Evolutionary conservation across 2,329 filamentous ascomycete genomes (phyloP), one percentile per base, ranked within the genome.

Genomic region (Coniella lustricola): DNA sequence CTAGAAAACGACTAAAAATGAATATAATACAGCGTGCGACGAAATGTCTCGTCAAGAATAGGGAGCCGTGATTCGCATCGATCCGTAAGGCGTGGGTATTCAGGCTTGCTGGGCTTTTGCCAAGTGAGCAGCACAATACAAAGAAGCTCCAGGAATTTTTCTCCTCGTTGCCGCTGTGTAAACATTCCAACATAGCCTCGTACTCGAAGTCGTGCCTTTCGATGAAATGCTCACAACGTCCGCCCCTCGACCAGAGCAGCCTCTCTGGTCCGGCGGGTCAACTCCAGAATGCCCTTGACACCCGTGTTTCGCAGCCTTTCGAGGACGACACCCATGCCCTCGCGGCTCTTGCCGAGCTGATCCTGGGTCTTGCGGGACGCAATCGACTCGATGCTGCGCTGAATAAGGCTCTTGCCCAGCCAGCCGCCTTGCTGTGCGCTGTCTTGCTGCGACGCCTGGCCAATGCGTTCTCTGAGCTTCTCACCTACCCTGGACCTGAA

Each of bases 311-410:
- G 73, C 45, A 82, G 68, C 41, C 87, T 74, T 65, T 90, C 85
- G 18, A 93, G 73, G 8, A 93, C 87, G 33, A 90, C 79, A 49
- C 79, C 82, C 87, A 93, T 91, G 42, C 87, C 87, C 63, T 90
- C 85, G 43, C 85, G 81, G 57, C 85, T 87, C 69, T 90, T 90
- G 44, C 84, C 82, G 58, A 91, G 76, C 62, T 87, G 85, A 58
- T 85, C 84, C 55, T 84, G 79, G 4, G 87, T 89, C 62, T 87
- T 85, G 60, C 82, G 84, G 34, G 87, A 81, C 10, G 85, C 86
- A 52, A 91, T 82, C 46, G 78, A 77, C 69, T 93, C 87, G 59
- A 93, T 90, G 59, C 82, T 88, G 55, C 84, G 74, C 63, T 90
- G 85, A 39, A 91, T 78, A 55, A 74, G 74, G 14, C 73, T 70